These are phyloP conservation scores for Pythium sp. DNA, from an alignment of 352 stramenopile genomes.

Conservation along the genomic window DNA sequence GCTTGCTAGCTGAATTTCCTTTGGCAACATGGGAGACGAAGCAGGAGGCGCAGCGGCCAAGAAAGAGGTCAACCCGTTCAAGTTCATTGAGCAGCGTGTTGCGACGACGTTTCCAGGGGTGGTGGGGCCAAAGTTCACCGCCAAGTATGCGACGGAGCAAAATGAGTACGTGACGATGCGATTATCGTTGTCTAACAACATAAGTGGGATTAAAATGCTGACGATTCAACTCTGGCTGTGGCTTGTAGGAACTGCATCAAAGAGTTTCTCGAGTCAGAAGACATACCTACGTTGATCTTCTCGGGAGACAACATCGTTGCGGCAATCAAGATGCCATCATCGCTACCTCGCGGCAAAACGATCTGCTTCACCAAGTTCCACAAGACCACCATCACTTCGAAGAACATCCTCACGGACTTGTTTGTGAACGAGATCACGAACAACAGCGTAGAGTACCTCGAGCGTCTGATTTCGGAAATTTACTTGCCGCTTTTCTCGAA, in stretches of 20 bases:
- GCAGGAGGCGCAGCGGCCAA: slow-evolving; percentile 34
- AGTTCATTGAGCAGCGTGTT: slow-evolving; percentile 84
- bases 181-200: neutral
- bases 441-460: slow-evolving; percentile 94
- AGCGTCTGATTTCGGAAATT: slow-evolving; percentile 93
- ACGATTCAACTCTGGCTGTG: neutral
- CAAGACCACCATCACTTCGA: slow-evolving; percentile 70
- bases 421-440: slow-evolving; percentile 84
- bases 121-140: slow-evolving; percentile 71
- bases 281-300: slow-evolving; percentile 87
- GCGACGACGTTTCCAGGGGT: slow-evolving; percentile 58
- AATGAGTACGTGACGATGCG: slow-evolving; percentile 57
- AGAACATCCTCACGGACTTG: slow-evolving; percentile 87
- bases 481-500: slow-evolving; percentile 97
- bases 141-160: slow-evolving; percentile 78
- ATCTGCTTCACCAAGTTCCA: slow-evolving; percentile 92
- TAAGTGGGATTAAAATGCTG: neutral
- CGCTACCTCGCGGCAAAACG: slow-evolving; percentile 86
- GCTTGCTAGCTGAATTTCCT: slow-evolving; percentile 10
- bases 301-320: slow-evolving; percentile 85
- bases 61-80: slow-evolving; percentile 71
- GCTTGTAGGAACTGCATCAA: slow-evolving; percentile 62
- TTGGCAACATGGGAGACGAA: slow-evolving; percentile 47
- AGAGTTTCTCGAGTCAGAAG: slow-evolving; percentile 87
- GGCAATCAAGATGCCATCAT: slow-evolving; percentile 84